Conservation (phyloP, 495 filamentous ascomycete species). For the Stereocaulon alpinum region DNA sequence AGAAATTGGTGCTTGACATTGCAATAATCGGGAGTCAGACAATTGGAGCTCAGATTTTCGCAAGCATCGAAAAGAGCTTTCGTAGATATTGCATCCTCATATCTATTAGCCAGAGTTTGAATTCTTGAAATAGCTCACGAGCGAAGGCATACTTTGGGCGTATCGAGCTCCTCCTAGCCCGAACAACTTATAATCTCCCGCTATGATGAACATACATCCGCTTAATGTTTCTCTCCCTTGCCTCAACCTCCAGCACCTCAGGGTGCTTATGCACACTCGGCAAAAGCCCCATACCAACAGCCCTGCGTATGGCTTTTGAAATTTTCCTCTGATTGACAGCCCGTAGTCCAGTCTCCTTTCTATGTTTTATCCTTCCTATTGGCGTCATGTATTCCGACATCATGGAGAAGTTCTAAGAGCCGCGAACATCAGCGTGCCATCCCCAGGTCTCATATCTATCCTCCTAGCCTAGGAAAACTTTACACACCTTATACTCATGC, state of each 20-base stretch:
- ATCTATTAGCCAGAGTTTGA: too few relatives aligned
- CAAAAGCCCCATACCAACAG: conserved; percentile 83
- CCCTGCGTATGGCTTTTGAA: conserved; percentile 80
- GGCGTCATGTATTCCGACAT: conserved; percentile 81
- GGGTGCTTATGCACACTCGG: conserved; percentile 88
- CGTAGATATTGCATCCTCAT: too few relatives aligned
- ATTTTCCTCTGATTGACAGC: conserved; percentile 86
- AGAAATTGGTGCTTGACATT: too few relatives aligned
- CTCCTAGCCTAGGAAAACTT: conserved; percentile 1
- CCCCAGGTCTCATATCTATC: background rate
- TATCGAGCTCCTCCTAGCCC: too few relatives aligned
- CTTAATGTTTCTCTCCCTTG: conserved; percentile 2
- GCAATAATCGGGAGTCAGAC: too few relatives aligned
- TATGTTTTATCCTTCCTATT: conserved; percentile 75
- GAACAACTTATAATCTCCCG: too few relatives aligned
- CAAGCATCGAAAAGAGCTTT: too few relatives aligned
- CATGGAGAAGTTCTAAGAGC: conserved; percentile 72
- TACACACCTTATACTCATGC: conserved; percentile 69
- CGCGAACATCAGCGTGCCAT: background rate
- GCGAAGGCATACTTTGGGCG: too few relatives aligned
- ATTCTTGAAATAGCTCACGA: too few relatives aligned
- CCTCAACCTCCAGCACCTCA: conserved; percentile 55
- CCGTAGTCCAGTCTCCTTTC: conserved; percentile 63
- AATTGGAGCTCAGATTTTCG: too few relatives aligned
- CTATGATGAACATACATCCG: background rate